A percentile compares a stretch with the other conserved stretches of the same genome.
These are phyloP conservation scores for Avicennia marina DNA, from an alignment of 257 asterid species.

Conservation along the genomic window DNA sequence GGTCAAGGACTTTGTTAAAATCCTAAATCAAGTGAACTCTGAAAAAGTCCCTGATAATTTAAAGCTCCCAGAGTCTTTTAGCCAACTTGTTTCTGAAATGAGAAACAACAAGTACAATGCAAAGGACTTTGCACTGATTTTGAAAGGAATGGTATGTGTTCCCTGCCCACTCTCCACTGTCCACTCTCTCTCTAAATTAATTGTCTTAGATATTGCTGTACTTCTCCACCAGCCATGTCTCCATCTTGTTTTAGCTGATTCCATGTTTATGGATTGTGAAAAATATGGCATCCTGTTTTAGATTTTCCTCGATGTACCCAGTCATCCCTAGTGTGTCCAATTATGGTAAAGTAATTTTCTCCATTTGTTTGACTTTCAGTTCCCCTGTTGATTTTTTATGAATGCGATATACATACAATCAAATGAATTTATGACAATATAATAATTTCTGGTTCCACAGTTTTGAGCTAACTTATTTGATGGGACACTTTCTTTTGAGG, in stretches of 20 bases:
- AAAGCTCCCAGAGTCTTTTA: conserved; percentile 83
- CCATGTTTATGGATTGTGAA: conserved; percentile 2
- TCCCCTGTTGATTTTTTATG: too few species aligned
- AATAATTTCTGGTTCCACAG: neutral
- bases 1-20: conserved; percentile 71
- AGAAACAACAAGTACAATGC: conserved; percentile 63
- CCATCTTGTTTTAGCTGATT: conserved; percentile 12
- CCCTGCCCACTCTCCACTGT: conserved; percentile 2
- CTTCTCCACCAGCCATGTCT: conserved; percentile 14
- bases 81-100: conserved; percentile 83
- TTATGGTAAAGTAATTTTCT: neutral
- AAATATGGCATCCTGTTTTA: too few species aligned
- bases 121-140: conserved; percentile 73
- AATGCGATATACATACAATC: too few species aligned
- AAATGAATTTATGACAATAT: too few species aligned
- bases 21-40: conserved; percentile 77
- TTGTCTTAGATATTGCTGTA: conserved; percentile 3
- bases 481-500: neutral
- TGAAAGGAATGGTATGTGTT: conserved; percentile 86
- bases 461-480: conserved; percentile 9
- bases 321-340: neutral
- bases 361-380: neutral
- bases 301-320: too few species aligned
- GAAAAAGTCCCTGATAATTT: conserved; percentile 72
- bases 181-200: conserved; percentile 1